Evolutionary conservation across 106 monocot genomes (phyloP), one percentile per base, ranked within the genome.

Genomic region (Platanthera guangdongensis): DNA sequence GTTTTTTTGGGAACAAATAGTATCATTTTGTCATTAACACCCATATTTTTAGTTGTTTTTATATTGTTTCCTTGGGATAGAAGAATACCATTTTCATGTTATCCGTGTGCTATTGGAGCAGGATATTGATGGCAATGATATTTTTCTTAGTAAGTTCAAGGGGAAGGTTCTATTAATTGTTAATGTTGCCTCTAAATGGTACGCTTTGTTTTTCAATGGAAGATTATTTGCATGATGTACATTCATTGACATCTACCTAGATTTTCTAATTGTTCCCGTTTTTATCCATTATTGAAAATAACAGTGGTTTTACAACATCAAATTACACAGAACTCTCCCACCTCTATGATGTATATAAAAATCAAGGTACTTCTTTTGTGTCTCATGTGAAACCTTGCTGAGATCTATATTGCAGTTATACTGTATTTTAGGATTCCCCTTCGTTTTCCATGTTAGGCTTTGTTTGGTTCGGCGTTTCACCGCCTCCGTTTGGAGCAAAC

Each of bases 131-230:
- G 97, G 89, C 50, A 97, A 97, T 74, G 88, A 94, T 86, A 83
- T 92, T 63, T 81, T 91, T 75, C 91, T 97, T 45, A 92, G 21
- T 83, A 97, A 94, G 82, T 97, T 94, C 88, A 94, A 94, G 81
- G 94, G 91, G 22, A 97, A 94, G 75, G 79, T 86, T 76, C 79
- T 92, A 15, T 75, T 97, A 74, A 90, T 97, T 78, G 97, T 97
- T 65, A 97, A 97, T 85, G 97, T 97, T 82, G 97, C 97, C 81
- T 97, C 97, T 22, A 89, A 79, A 86, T 97, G 97, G 97, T 94
- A 89, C 73, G 53, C 39, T 39, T 78, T 70, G 9, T 47, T 21
- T 52, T 25, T 10, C 28, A 14, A 12, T 70, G 60, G 16, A 12
- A 68, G 51, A 10, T 10, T 55, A 18, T 51, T 46, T 63, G 76